phyloP scores from a whole-genome alignment of 257 asterid genomes.

The Misopates orontium region DNA sequence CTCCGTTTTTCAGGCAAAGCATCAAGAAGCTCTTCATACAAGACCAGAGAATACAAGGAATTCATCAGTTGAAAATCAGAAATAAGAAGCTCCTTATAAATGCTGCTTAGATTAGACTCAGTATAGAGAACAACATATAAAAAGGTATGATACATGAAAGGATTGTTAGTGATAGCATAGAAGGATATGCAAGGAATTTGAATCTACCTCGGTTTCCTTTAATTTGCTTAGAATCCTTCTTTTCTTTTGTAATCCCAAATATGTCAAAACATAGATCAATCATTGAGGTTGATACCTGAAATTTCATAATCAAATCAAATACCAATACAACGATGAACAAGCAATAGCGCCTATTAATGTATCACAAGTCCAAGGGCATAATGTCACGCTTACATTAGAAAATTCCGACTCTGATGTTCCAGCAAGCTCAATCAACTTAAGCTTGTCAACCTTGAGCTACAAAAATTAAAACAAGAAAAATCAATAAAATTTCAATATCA shows the following conservation, averaged over 20 bases:
- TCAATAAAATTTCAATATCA: slow-evolving; percentile 5
- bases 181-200: background rate
- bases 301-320: slow-evolving; percentile 21
- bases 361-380: too few relatives aligned
- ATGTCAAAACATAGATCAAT: slow-evolving; percentile 78
- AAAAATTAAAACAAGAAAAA: slow-evolving; percentile 16
- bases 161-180: too few relatives aligned
- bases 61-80: background rate
- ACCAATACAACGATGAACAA: background rate
- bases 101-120: too few relatives aligned
- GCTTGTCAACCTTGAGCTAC: slow-evolving; percentile 86
- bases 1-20: slow-evolving; percentile 80
- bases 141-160: background rate
- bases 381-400: slow-evolving; percentile 50
- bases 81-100: too few relatives aligned
- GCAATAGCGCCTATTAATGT: too few relatives aligned
- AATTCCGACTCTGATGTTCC: slow-evolving; percentile 93
- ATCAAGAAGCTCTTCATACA: slow-evolving; percentile 71
- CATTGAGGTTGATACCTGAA: slow-evolving; percentile 85
- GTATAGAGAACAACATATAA: background rate
- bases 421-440: slow-evolving; percentile 77
- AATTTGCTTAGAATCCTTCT: slow-evolving; percentile 68
- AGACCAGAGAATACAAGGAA: background rate
- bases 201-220: slow-evolving; percentile 83
- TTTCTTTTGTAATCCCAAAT: slow-evolving; percentile 73